phyloP scores from a whole-genome alignment of 306 rosid genomes.

The Quercus engelmannii region DNA sequence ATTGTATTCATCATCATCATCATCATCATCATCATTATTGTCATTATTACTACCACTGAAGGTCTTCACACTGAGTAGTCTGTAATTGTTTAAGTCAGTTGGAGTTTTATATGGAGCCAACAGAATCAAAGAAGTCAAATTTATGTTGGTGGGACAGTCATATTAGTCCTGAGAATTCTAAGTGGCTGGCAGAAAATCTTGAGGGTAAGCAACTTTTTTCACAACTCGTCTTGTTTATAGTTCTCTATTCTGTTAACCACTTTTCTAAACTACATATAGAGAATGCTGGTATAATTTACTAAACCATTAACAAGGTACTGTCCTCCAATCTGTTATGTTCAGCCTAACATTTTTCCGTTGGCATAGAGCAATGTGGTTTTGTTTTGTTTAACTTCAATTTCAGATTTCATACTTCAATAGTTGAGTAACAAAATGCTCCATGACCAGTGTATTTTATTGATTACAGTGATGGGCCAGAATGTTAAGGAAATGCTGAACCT shows the following conservation, averaged over 20 bases:
- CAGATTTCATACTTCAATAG: no score
- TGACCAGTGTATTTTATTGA: background rate
- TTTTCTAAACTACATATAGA: no score
- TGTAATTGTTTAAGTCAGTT: no score
- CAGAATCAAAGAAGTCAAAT: constrained; percentile 17
- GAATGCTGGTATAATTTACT: no score
- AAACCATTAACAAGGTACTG: no score
- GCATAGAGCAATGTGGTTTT: no score
- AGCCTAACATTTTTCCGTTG: no score
- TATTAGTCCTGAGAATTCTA: background rate
- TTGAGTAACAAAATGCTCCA: background rate
- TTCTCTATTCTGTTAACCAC: background rate
- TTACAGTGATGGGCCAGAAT: constrained; percentile 42
- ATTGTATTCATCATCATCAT: no score
- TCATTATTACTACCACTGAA: background rate
- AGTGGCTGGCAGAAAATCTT: constrained; percentile 30
- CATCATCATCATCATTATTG: no score
- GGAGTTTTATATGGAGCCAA: constrained; percentile 22
- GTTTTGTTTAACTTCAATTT: no score
- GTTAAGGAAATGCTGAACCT: constrained; percentile 34
- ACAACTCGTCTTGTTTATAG: background rate
- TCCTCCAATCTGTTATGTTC: no score
- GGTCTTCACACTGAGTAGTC: background rate
- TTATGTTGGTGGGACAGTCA: background rate
- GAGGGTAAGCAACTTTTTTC: constrained; percentile 10